These are phyloP conservation scores for Epichloe baconii DNA, from an alignment of 2,329 filamentous ascomycete genomes.

Conservation along the genomic window DNA sequence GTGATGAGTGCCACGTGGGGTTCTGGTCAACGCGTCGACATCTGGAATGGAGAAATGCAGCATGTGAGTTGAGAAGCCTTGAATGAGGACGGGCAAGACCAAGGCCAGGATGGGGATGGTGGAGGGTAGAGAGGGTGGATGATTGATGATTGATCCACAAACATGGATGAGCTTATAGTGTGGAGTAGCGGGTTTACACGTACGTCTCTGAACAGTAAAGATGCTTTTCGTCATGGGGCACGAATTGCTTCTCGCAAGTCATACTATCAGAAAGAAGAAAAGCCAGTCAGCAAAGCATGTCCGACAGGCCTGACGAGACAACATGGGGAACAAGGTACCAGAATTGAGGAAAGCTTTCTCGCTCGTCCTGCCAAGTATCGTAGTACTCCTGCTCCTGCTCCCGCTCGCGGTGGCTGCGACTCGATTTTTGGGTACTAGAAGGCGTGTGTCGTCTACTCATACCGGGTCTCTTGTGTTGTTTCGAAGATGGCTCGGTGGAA, in stretches of 20 bases:
- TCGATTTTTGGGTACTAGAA: constrained; percentile 30
- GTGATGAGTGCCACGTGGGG: constrained; percentile 17
- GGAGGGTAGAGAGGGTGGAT: too few species aligned
- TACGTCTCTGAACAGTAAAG: constrained; percentile 53
- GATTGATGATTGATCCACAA: neutral
- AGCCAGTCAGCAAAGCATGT: neutral
- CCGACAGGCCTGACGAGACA: neutral
- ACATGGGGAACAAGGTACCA: constrained; percentile 34
- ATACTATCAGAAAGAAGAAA: constrained; percentile 30
- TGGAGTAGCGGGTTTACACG: constrained; percentile 16
- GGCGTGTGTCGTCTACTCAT: constrained; percentile 32
- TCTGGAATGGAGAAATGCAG: constrained; percentile 16
- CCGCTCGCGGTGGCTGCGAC: constrained; percentile 36
- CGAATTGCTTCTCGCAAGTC: constrained; percentile 55
- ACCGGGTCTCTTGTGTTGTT: constrained; percentile 34
- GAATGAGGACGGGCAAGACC: too few species aligned
- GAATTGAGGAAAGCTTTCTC: constrained; percentile 51
- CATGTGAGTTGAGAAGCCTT: too few species aligned
- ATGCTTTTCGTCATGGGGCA: constrained; percentile 41
- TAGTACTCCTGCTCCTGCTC: constrained; percentile 33
- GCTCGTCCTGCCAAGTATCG: constrained; percentile 42
- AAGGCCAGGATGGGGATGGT: too few species aligned
- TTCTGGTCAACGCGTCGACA: constrained; percentile 42
- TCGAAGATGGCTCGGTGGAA: constrained; percentile 28
- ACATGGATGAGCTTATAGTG: neutral